Percentiles rank a stretch among this genome's conserved stretches.
Conservation (phyloP, 805 yeast species). For the Nakazawaea wyomingensis region DNA sequence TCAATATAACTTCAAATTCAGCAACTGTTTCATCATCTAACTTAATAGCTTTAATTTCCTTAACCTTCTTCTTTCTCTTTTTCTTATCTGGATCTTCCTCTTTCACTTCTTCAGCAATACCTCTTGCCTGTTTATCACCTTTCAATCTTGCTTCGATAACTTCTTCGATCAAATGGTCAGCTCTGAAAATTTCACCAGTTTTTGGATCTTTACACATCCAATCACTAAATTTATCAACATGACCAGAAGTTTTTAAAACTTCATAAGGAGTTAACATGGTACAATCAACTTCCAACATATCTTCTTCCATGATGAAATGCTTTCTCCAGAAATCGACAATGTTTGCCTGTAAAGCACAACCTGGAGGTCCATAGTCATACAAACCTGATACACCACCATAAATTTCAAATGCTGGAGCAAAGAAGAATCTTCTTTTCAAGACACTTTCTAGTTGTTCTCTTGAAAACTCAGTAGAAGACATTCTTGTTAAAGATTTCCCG, state of each 20-base stretch:
- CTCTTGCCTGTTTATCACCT: constrained; percentile 97
- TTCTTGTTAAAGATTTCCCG: constrained; percentile 5
- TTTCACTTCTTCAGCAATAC: constrained; percentile 58
- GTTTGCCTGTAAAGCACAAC: constrained; percentile 97
- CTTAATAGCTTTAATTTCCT: constrained; percentile 85
- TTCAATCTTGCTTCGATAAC: constrained; percentile 93
- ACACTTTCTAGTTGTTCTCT: constrained; percentile 90
- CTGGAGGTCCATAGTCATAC: constrained; percentile 99
- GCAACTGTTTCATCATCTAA: constrained; percentile 73
- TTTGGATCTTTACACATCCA: constrained; percentile 97
- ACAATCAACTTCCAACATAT: constrained; percentile 97
- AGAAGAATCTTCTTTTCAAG: constrained; percentile 92
- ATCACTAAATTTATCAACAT: constrained; percentile 97
- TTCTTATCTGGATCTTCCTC: constrained; percentile 71
- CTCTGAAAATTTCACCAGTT: constrained; percentile 97
- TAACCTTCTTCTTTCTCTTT: constrained; percentile 92
- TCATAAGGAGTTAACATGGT: constrained; percentile 98
- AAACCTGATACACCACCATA: constrained; percentile 98
- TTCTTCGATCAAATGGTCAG: constrained; percentile 97
- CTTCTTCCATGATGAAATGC: constrained; percentile 95
- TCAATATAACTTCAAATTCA: constrained; percentile 83
- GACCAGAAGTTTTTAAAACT: constrained; percentile 97
- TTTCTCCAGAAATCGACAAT: constrained; percentile 94
- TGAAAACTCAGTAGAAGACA: constrained; percentile 41
- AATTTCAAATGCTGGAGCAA: constrained; percentile 94